Evolutionary conservation across 2,329 filamentous ascomycete species (phyloP).

Genomic region (Fusarium metavorans): DNA sequence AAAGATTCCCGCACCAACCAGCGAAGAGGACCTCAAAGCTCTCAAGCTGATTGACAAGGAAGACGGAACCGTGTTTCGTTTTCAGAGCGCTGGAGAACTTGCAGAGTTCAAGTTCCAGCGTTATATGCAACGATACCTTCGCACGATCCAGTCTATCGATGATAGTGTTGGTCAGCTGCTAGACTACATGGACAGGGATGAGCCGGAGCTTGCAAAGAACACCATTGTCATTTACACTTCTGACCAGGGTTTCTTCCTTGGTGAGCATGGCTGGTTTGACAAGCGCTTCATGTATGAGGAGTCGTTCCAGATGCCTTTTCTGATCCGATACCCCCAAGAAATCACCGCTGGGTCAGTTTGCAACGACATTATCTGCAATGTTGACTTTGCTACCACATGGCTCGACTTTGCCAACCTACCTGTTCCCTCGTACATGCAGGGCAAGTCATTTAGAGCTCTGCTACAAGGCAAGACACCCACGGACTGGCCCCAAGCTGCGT

Average conservation of each 20-base stretch:
- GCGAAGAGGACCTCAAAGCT: slow-evolving; percentile 20
- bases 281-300: slow-evolving; percentile 71
- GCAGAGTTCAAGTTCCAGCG: slow-evolving; percentile 67
- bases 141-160: slow-evolving; percentile 64
- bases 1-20: slow-evolving; percentile 41
- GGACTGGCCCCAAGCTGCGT: slow-evolving; percentile 64
- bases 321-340: slow-evolving; percentile 58
- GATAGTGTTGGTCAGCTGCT: slow-evolving; percentile 63
- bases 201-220: slow-evolving; percentile 55
- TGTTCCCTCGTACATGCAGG: slow-evolving; percentile 64
- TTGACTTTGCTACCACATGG: slow-evolving; percentile 65
- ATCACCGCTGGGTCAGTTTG: slow-evolving; percentile 55
- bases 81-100: slow-evolving; percentile 55
- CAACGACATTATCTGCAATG: slow-evolving; percentile 64
- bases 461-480: slow-evolving; percentile 53
- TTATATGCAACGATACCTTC: slow-evolving; percentile 67
- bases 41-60: slow-evolving; percentile 58
- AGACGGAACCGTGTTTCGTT: slow-evolving; percentile 59
- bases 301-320: slow-evolving; percentile 67
- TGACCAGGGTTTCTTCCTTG: slow-evolving; percentile 68
- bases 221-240: slow-evolving; percentile 66
- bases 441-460: slow-evolving; percentile 56
- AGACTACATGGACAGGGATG: slow-evolving; percentile 55
- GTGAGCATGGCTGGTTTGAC: slow-evolving; percentile 69
- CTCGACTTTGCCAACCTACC: slow-evolving; percentile 58